phyloP scores from a whole-genome alignment of 129 eudicot species.

The Rutidosis leptorrhynchoides region DNA sequence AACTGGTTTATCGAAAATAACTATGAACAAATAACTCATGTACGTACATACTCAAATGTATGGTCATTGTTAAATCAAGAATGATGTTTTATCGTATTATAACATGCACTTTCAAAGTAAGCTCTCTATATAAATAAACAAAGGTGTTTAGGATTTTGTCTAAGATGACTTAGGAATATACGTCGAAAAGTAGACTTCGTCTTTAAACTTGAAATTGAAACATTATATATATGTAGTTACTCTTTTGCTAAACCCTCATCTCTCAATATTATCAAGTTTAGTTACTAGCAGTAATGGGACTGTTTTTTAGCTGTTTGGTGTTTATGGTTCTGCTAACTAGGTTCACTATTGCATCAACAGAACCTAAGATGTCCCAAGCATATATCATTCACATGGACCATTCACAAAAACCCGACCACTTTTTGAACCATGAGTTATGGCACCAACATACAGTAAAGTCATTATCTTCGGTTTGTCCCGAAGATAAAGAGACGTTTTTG shows the following conservation, averaged over 20 bases:
- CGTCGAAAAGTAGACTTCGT: constrained; percentile 13
- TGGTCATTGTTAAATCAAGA: neutral
- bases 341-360: neutral
- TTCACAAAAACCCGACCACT: constrained; percentile 33
- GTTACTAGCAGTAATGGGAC: constrained; percentile 17
- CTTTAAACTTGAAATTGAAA: neutral
- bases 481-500: constrained; percentile 19
- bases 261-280: neutral
- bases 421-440: constrained; percentile 35
- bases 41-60: too few species aligned
- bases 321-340: constrained; percentile 21
- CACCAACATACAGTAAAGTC: constrained; percentile 29
- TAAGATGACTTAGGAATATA: constrained; percentile 9
- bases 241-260: neutral
- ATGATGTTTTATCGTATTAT: neutral
- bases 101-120: neutral
- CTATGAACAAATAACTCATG: neutral
- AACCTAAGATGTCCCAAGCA: constrained; percentile 24
- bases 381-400: constrained; percentile 45
- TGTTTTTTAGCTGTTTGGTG: neutral
- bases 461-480: constrained; percentile 9
- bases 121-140: neutral
- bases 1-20: too few species aligned
- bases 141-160: neutral
- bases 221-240: constrained; percentile 14